Evolutionary conservation across 495 filamentous ascomycete species (phyloP).

Genomic region (Penicillium waksmanii): DNA sequence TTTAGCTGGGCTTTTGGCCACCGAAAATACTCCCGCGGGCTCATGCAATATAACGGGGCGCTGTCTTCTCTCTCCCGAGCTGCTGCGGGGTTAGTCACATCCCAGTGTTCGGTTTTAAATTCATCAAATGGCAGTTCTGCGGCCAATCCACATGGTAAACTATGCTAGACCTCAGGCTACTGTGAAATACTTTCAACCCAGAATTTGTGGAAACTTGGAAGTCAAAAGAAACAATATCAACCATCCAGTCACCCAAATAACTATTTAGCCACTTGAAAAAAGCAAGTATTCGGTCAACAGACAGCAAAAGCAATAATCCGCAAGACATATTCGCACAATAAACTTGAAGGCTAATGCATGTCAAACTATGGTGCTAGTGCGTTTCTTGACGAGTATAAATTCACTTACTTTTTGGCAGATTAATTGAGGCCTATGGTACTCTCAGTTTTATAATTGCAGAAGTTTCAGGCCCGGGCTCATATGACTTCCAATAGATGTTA

Average conservation of each 20-base stretch:
- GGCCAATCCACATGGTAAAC: not conserved
- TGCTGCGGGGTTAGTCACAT: not conserved
- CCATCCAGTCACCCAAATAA: no score
- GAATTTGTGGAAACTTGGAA: no score
- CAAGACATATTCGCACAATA: not conserved
- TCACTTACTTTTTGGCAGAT: not conserved
- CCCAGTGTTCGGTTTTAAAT: not conserved
- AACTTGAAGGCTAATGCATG: conserved; percentile 1
- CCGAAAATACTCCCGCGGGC: not conserved
- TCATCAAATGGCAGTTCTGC: not conserved
- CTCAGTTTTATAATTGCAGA: no score
- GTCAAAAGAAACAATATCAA: no score
- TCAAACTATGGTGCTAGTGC: not conserved
- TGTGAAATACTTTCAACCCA: no score
- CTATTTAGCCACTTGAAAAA: not conserved
- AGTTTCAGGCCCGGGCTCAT: no score
- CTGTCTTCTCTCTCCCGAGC: not conserved
- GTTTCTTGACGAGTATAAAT: not conserved
- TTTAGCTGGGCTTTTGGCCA: not conserved
- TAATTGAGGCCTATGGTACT: no score
- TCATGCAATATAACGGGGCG: not conserved
- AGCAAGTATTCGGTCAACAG: not conserved
- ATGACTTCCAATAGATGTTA: no score
- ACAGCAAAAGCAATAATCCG: not conserved
- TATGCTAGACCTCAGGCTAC: no score